Conservation (phyloP, 2,329 filamentous ascomycete species). For the Hymenoscyphus albidus region DNA sequence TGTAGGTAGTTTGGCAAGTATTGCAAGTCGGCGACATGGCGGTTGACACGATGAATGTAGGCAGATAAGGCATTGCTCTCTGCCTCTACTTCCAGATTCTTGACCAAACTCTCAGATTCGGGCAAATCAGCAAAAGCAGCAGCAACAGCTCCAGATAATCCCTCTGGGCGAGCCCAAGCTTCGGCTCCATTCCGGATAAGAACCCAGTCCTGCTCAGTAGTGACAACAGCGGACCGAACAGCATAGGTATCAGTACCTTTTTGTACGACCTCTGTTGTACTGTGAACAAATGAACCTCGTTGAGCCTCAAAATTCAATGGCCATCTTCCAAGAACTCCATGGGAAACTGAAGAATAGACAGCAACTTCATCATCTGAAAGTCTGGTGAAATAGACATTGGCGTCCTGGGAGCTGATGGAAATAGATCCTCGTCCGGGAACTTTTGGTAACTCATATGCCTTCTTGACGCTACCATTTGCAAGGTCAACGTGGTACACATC, state of each 20-base stretch:
- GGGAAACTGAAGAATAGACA: slow-evolving; percentile 71
- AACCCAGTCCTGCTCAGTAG: slow-evolving; percentile 69
- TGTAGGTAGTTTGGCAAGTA: slow-evolving; percentile 71
- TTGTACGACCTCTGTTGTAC: slow-evolving; percentile 77
- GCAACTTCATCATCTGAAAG: slow-evolving; percentile 70
- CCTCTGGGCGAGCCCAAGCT: slow-evolving; percentile 79
- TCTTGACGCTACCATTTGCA: slow-evolving; percentile 63
- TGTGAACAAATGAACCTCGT: slow-evolving; percentile 55
- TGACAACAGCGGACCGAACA: slow-evolving; percentile 70
- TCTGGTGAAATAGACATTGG: slow-evolving; percentile 86
- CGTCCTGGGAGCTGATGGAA: slow-evolving; percentile 70
- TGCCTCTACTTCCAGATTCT: slow-evolving; percentile 80
- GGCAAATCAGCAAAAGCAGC: slow-evolving; percentile 78
- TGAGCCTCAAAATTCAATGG: slow-evolving; percentile 46
- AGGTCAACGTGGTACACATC: slow-evolving; percentile 82
- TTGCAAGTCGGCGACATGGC: slow-evolving; percentile 75
- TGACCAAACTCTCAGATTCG: slow-evolving; percentile 68
- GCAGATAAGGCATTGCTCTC: slow-evolving; percentile 75
- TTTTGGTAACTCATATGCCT: slow-evolving; percentile 75
- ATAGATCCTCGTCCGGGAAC: slow-evolving; percentile 69
- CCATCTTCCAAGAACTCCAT: slow-evolving; percentile 75
- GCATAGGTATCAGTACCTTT: slow-evolving; percentile 66
- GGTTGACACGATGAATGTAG: slow-evolving; percentile 82
- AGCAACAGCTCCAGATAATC: slow-evolving; percentile 72
- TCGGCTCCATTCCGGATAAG: slow-evolving; percentile 77